Percentiles rank a stretch among this genome's conserved stretches.
Conservation (phyloP, 176 grass and related monocot species). For the Pontederia crassipes region DNA sequence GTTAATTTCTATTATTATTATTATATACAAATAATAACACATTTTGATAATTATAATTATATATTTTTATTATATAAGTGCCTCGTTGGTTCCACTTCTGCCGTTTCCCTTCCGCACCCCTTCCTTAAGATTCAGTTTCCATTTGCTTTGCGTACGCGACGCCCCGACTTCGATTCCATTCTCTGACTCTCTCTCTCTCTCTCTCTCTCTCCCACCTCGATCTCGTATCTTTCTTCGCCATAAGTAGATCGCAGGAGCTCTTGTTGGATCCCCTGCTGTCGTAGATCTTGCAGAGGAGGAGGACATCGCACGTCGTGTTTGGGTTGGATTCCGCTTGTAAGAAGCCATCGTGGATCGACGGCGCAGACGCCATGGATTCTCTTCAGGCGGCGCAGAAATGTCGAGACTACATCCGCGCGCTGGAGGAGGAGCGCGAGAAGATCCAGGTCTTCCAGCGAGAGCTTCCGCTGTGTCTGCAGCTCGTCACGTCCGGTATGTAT, state of each 20-base stretch:
- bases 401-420: slow-evolving; percentile 47
- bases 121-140: neutral
- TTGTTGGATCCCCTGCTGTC: no score
- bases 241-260: neutral
- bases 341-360: neutral
- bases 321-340: neutral
- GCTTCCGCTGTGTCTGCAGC: slow-evolving; percentile 75
- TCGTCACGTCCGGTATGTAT: slow-evolving; percentile 53
- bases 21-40: no score
- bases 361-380: neutral
- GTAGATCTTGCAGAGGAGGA: no score
- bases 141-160: neutral
- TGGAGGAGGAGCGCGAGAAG: slow-evolving; percentile 78
- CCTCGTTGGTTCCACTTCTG: neutral
- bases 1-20: no score
- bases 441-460: slow-evolving; percentile 84
- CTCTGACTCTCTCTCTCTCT: neutral
- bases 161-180: neutral
- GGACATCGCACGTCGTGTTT: no score
- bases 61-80: neutral
- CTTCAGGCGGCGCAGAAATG: neutral
- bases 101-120: neutral
- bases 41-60: no score
- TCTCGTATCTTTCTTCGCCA: neutral
- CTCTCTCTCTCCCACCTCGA: neutral